Conservation (phyloP, 2,329 filamentous ascomycete genomes). For the Penicillium vulpinum region DNA sequence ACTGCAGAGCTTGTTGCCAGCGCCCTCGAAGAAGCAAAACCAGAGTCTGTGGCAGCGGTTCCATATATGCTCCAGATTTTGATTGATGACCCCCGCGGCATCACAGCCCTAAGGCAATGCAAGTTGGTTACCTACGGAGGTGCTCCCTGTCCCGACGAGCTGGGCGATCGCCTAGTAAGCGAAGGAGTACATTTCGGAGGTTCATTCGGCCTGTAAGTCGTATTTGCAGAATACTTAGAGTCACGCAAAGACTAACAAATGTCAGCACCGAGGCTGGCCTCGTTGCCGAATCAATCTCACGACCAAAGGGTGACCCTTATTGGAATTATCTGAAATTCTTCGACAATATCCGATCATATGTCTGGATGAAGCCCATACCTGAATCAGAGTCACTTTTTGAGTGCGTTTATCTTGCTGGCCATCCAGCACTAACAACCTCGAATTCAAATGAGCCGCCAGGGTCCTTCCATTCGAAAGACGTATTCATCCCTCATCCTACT, state of each 20-base stretch:
- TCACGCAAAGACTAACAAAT: slow-evolving; percentile 7
- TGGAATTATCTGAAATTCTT: slow-evolving; percentile 48
- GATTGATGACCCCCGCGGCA: slow-evolving; percentile 37
- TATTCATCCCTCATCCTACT: slow-evolving; percentile 34
- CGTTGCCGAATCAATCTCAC: slow-evolving; percentile 44
- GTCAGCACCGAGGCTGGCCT: slow-evolving; percentile 47
- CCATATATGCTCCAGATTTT: slow-evolving; percentile 46
- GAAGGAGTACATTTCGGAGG: slow-evolving; percentile 41
- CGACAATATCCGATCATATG: slow-evolving; percentile 37
- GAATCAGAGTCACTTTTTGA: slow-evolving; percentile 26
- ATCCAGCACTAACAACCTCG: slow-evolving; percentile 33
- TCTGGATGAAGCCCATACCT: slow-evolving; percentile 40
- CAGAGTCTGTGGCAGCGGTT: slow-evolving; percentile 45
- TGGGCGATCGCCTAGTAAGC: slow-evolving; percentile 42
- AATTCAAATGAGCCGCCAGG: slow-evolving; percentile 36
- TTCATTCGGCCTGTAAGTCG: slow-evolving; percentile 44
- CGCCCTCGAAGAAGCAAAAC: slow-evolving; percentile 38
- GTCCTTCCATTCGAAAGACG: slow-evolving; percentile 36
- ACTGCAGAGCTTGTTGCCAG: slow-evolving; percentile 39
- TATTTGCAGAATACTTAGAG: background rate
- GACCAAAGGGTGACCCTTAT: slow-evolving; percentile 39
- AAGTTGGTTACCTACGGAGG: slow-evolving; percentile 45
- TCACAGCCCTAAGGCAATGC: slow-evolving; percentile 39
- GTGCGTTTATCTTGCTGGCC: slow-evolving; percentile 33
- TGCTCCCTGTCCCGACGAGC: slow-evolving; percentile 45